phyloP scores from a whole-genome alignment of 257 asterid species.

The Solanum stenotomum region DNA sequence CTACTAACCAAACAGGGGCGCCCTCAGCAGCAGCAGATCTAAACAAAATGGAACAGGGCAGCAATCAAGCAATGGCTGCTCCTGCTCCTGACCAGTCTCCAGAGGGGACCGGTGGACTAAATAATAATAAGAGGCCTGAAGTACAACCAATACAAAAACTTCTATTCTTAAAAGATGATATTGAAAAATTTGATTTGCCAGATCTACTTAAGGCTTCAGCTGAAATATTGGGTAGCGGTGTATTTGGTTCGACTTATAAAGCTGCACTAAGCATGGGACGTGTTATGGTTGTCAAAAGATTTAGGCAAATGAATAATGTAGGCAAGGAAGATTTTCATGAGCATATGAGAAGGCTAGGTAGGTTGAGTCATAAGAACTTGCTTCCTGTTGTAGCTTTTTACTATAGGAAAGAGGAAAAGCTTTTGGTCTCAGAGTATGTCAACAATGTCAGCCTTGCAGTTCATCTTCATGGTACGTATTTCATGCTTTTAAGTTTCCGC shows the following conservation, averaged over 20 bases:
- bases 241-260: conserved; percentile 72
- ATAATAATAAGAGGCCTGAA: conserved; percentile 18
- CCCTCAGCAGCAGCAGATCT: conserved; percentile 14
- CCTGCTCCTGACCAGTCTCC: conserved; percentile 6
- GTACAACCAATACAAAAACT: conserved; percentile 24
- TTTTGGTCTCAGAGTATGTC: conserved; percentile 46
- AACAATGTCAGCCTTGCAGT: conserved; percentile 64
- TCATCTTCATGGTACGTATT: conserved; percentile 65
- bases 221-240: conserved; percentile 81
- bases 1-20: background rate
- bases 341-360: conserved; percentile 87
- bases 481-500: background rate
- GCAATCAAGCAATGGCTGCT: conserved; percentile 8
- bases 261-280: conserved; percentile 40
- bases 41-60: conserved; percentile 34
- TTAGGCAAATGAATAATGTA: conserved; percentile 70
- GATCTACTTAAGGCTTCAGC: conserved; percentile 85
- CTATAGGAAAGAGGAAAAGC: conserved; percentile 89
- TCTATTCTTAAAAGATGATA: conserved; percentile 47
- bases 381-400: conserved; percentile 67
- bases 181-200: conserved; percentile 57
- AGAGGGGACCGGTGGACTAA: background rate
- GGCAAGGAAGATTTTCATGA: conserved; percentile 67
- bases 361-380: conserved; percentile 50
- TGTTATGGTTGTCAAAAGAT: conserved; percentile 75